These are phyloP conservation scores for Avena insularis DNA, from an alignment of 176 grass and related monocot genomes.

Conservation along the genomic window DNA sequence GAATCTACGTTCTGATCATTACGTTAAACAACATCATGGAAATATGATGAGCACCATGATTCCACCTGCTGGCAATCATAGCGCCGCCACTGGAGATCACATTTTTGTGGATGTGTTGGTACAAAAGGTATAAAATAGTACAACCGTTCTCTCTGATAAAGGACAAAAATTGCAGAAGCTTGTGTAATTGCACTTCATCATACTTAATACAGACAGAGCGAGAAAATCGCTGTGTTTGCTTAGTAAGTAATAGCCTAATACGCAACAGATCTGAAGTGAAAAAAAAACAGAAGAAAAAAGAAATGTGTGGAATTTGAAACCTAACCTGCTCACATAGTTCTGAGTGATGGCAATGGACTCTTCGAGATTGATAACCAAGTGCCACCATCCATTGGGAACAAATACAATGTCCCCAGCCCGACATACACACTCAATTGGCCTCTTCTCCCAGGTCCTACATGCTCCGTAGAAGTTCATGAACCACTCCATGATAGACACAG, in stretches of 20 bases:
- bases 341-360: slow-evolving; percentile 95
- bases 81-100: background rate
- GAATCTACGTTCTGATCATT: too few relatives aligned
- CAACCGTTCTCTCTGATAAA: background rate
- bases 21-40: too few relatives aligned
- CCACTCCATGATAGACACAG: slow-evolving; percentile 98
- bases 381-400: slow-evolving; percentile 98
- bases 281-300: background rate
- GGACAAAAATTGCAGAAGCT: background rate
- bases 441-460: slow-evolving; percentile 82
- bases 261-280: background rate
- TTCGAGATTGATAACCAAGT: slow-evolving; percentile 97
- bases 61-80: too few relatives aligned
- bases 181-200: background rate
- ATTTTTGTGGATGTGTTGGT: background rate
- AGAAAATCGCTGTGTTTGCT: background rate
- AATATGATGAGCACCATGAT: too few relatives aligned
- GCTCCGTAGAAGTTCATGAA: slow-evolving; percentile 96
- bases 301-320: background rate
- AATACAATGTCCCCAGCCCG: slow-evolving; percentile 78
- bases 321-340: slow-evolving; percentile 91
- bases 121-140: background rate
- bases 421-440: slow-evolving; percentile 78
- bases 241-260: background rate
- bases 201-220: too few relatives aligned